phyloP scores from a whole-genome alignment of 2,329 filamentous ascomycete species.

The Didymella glomerata region DNA sequence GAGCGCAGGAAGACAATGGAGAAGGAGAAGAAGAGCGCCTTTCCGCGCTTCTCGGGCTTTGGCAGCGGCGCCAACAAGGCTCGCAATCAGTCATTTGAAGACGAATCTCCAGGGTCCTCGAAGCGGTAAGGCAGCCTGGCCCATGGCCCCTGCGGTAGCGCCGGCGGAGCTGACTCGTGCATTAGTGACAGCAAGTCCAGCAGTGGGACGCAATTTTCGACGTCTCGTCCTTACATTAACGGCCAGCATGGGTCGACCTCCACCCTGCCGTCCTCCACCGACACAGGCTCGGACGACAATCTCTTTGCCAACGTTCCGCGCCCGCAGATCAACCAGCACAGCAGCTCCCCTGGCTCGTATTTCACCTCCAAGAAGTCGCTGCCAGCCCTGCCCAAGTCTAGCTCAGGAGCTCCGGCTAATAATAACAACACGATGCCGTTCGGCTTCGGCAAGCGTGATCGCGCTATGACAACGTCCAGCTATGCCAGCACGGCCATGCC shows the following conservation, averaged over 20 bases:
- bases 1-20: conserved; percentile 42
- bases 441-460: conserved; percentile 31
- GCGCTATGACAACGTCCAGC: conserved; percentile 59
- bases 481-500: conserved; percentile 61
- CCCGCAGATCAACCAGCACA: conserved; percentile 42
- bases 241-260: conserved; percentile 50
- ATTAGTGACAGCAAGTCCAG: conserved; percentile 53
- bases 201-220: conserved; percentile 48
- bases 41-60: conserved; percentile 48
- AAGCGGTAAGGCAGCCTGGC: conserved; percentile 46
- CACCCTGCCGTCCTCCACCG: conserved; percentile 53
- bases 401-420: conserved; percentile 30
- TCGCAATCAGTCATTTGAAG: conserved; percentile 48
- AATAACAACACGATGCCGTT: conserved; percentile 28
- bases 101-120: conserved; percentile 47
- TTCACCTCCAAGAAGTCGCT: conserved; percentile 40
- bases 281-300: conserved; percentile 50
- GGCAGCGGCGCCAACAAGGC: conserved; percentile 40
- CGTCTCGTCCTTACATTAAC: conserved; percentile 48
- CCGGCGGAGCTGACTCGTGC: conserved; percentile 39
- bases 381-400: conserved; percentile 38
- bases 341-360: conserved; percentile 37
- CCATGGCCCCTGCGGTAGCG: conserved; percentile 33
- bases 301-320: conserved; percentile 47
- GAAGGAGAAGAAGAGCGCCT: conserved; percentile 45